Conservation (phyloP, 306 rosid species). For the Vigna hirtella region DNA sequence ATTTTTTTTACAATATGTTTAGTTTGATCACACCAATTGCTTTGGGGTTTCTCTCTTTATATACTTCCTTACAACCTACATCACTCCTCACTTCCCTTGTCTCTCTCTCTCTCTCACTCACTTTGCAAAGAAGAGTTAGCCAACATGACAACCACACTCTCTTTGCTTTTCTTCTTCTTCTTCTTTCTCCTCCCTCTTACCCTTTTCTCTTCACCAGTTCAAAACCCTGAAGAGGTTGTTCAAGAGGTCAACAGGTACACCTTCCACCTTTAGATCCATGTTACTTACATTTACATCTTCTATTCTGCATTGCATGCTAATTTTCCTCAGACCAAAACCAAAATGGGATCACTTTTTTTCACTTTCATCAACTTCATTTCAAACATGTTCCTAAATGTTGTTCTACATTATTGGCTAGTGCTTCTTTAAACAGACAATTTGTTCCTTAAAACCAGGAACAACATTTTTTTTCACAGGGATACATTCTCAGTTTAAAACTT, state of each 20-base stretch:
- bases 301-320: neutral
- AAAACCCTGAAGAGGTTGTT: conserved; percentile 68
- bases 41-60: conserved; percentile 64
- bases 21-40: conserved; percentile 64
- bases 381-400: conserved; percentile 2
- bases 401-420: neutral
- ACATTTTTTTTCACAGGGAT: too few species aligned
- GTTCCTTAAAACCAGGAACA: neutral
- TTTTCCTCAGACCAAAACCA: neutral
- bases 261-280: neutral
- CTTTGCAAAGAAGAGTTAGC: conserved; percentile 6
- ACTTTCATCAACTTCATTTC: neutral
- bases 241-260: conserved; percentile 82
- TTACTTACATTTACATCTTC: neutral
- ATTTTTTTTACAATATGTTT: conserved; percentile 45
- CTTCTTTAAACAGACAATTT: neutral
- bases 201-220: conserved; percentile 58
- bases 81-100: conserved; percentile 38
- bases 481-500: too few species aligned
- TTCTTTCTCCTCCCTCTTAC: conserved; percentile 48
- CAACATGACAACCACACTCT: conserved; percentile 57
- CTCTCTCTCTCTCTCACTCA: neutral
- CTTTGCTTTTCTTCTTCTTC: conserved; percentile 55
- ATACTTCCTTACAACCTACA: conserved; percentile 42
- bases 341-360: too few species aligned